Conservation (phyloP, 192 early-diverging fungal species). For the Rhizophagus prolifer region DNA sequence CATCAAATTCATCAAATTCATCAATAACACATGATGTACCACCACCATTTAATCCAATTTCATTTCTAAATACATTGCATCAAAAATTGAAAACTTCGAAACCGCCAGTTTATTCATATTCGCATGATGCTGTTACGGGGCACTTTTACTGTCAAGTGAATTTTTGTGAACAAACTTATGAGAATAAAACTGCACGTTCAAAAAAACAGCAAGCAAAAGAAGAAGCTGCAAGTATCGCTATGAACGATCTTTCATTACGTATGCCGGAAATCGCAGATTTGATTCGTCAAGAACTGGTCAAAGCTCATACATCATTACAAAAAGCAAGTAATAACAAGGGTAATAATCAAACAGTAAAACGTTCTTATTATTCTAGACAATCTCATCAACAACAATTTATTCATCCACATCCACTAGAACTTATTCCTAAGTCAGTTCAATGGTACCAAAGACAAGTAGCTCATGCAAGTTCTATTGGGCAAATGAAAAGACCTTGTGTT, state of each 20-base stretch:
- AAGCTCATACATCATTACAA: background rate
- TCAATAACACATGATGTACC: background rate
- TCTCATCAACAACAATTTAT: background rate
- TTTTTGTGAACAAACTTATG: constrained; percentile 11
- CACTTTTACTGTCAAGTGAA: constrained; percentile 19
- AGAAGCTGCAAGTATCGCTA: constrained; percentile 11
- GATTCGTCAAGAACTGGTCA: constrained; percentile 4
- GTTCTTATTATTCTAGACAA: background rate
- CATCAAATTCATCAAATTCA: no score
- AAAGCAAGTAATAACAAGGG: background rate
- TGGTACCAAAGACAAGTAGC: background rate
- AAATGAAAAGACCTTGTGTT: constrained; percentile 9
- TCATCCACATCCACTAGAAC: constrained; percentile 13
- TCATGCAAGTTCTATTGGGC: background rate
- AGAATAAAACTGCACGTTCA: constrained; percentile 2
- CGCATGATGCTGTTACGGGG: constrained; percentile 1
- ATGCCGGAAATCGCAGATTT: background rate
- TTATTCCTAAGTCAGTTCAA: background rate
- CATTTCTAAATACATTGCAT: constrained; percentile 26
- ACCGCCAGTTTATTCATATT: background rate
- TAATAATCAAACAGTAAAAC: background rate
- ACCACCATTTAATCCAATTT: constrained; percentile 8
- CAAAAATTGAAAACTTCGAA: constrained; percentile 13
- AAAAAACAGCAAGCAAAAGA: constrained; percentile 26
- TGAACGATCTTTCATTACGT: background rate